Evolutionary conservation across 371 early-diverging fungal genomes (phyloP), one percentile per base, ranked within the genome.

Genomic region (Thermomucor indicae-seudaticae): DNA sequence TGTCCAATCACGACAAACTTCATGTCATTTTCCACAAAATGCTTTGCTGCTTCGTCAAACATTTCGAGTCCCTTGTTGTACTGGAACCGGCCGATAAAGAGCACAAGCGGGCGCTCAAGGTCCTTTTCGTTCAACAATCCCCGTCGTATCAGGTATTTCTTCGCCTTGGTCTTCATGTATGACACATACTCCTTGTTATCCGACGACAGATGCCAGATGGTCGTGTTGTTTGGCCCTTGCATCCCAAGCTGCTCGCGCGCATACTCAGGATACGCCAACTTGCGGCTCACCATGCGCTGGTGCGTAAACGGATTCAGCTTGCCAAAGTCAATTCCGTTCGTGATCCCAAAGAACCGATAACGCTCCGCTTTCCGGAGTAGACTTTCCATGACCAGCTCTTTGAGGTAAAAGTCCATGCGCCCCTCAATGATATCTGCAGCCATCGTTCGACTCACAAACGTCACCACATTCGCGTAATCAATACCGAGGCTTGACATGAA

Each of bases 361-460:
- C 61, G 59, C 27, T 76, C 72, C 6, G 75, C 79, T 44, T 78
- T 79, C 20, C 65, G 67, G 30, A 83, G 51, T 14, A 85, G 45
- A 29, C 70, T 66, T 34, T 75, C 75, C 62, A 85, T 79, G 19
- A 83, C 72, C 6, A 85, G 58, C 48, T 85, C 85, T 39, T 83
- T 83, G 38, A 80, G 62, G 38, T 75, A 74, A 52, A 85, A 80
- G 39, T 81, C 79, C 32, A 67, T 53, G 5, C 69, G 61, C 3
- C 83, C 83, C 48, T 83, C 81, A 0, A 85, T 70, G 40, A 85
- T 76, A 25, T 80, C 80, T 28, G 67, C 62, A 23, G 85, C 83
- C 68, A 83, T 63, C 5, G 75, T 56, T 29, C 66, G 66, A 32
- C 78, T 79, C 2, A 77, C 70, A 53, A 79, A 74, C 0, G 82